Conservation (phyloP, 2,329 filamentous ascomycete genomes). For the Epichloe festucae region DNA sequence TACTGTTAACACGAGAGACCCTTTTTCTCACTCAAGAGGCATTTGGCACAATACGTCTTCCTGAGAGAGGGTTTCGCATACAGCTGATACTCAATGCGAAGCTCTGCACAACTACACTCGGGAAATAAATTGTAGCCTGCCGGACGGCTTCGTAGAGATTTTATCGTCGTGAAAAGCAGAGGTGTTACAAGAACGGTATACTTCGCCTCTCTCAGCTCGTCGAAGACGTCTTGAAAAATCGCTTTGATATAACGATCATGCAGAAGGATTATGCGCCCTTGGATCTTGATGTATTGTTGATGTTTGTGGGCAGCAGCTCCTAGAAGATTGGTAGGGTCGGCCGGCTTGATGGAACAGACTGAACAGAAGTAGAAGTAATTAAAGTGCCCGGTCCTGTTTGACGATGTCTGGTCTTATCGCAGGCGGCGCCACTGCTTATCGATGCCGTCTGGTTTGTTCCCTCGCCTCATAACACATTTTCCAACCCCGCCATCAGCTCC, state of each 20-base stretch:
- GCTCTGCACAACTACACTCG: not conserved
- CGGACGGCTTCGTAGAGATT: not conserved
- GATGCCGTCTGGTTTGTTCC: not conserved
- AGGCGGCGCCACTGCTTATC: not conserved
- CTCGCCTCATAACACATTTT: not conserved
- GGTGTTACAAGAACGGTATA: not conserved
- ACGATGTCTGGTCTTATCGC: not conserved
- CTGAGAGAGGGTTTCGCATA: not conserved
- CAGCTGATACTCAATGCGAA: not conserved
- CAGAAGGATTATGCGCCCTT: not conserved
- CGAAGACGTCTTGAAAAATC: not conserved
- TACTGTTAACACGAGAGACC: not conserved
- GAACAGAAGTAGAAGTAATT: too few species aligned
- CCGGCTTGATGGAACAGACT: not conserved
- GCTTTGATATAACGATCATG: not conserved
- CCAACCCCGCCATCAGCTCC: slow-evolving; percentile 1
- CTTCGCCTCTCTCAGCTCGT: not conserved
- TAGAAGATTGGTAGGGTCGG: not conserved
- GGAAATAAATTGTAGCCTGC: not conserved
- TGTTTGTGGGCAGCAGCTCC: not conserved
- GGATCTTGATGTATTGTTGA: not conserved
- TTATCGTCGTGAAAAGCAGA: not conserved
- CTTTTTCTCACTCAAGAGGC: not conserved
- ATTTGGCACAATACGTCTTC: too few species aligned
- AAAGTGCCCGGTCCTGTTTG: too few species aligned